Percentiles rank a stretch among this genome's conserved stretches.
These are phyloP conservation scores for Mariannaea sp. DNA, from an alignment of 2,329 filamentous ascomycete species.

Conservation along the genomic window DNA sequence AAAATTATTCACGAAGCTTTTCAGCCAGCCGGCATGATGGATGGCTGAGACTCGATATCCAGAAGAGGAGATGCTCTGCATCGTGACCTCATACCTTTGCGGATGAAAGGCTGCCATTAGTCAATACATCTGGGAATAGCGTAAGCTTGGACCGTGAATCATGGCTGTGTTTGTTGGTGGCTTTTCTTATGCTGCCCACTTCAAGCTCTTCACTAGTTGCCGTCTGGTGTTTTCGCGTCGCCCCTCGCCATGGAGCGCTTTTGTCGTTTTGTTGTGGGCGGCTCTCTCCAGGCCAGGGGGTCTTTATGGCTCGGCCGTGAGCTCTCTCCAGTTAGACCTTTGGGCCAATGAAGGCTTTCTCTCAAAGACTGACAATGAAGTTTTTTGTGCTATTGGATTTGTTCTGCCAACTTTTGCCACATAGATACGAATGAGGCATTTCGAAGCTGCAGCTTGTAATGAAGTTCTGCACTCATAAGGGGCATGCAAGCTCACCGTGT, in stretches of 20 bases:
- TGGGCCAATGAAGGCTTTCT: constrained; percentile 4
- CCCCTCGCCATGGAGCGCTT: constrained; percentile 21
- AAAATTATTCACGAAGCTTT: too few species aligned
- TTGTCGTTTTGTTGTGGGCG: too few species aligned
- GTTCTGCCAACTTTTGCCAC: neutral
- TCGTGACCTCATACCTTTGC: neutral
- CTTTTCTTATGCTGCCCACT: constrained; percentile 6
- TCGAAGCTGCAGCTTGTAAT: constrained; percentile 33
- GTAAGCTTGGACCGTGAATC: neutral
- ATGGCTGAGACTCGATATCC: neutral
- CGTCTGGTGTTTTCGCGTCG: constrained; percentile 23
- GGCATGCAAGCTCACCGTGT: constrained; percentile 38
- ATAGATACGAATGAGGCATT: constrained; percentile 16
- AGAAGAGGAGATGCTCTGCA: neutral
- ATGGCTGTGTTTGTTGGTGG: neutral
- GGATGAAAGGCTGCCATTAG: neutral
- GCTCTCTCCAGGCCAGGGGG: constrained; percentile 34
- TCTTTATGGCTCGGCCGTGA: too few species aligned
- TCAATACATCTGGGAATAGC: constrained; percentile 5
- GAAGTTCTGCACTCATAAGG: constrained; percentile 38
- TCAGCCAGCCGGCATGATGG: neutral
- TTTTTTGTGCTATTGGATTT: too few species aligned
- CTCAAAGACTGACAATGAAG: too few species aligned
- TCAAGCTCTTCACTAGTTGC: constrained; percentile 13
- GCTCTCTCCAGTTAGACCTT: constrained; percentile 3